Conservation (phyloP, 106 monocot species). For the Ottelia alismoides region DNA sequence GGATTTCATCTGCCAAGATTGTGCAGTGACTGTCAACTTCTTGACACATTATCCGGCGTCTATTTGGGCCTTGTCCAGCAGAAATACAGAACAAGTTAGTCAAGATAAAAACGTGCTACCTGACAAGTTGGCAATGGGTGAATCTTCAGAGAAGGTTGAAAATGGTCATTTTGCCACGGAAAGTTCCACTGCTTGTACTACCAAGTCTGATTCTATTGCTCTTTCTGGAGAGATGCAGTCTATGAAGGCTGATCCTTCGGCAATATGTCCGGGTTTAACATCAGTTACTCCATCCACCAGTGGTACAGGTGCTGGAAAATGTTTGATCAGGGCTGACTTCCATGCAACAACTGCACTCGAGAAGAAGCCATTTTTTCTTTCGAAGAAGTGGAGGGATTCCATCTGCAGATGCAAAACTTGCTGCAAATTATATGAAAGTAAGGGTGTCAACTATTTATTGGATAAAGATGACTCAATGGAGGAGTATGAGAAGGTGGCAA, state of each 20-base stretch:
- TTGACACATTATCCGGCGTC: conserved; percentile 61
- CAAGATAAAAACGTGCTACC: not conserved
- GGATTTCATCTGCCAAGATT: conserved; percentile 85
- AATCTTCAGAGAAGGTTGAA: conserved; percentile 8
- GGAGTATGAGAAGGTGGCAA: conserved; percentile 83
- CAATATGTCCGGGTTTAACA: not conserved
- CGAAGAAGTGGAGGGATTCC: conserved; percentile 61
- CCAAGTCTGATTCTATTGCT: conserved; percentile 6
- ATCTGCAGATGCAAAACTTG: conserved; percentile 73
- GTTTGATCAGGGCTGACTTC: conserved; percentile 51
- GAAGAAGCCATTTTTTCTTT: conserved; percentile 71
- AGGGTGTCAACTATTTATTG: conserved; percentile 46
- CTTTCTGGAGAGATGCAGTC: conserved; percentile 5
- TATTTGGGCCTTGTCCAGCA: conserved; percentile 33
- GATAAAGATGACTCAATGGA: conserved; percentile 78
- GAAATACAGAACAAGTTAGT: not conserved
- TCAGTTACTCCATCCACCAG: conserved; percentile 1
- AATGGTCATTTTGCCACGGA: conserved; percentile 9
- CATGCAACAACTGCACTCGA: conserved; percentile 23
- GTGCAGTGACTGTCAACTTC: conserved; percentile 53
- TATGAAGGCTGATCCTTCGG: no score
- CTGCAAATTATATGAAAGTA: conserved; percentile 42
- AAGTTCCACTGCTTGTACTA: conserved; percentile 1
- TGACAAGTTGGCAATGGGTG: not conserved
- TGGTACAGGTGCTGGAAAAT: conserved; percentile 8